Conservation (phyloP, 2,329 filamentous ascomycete genomes). For the Calonectria pseudoturangicola region DNA sequence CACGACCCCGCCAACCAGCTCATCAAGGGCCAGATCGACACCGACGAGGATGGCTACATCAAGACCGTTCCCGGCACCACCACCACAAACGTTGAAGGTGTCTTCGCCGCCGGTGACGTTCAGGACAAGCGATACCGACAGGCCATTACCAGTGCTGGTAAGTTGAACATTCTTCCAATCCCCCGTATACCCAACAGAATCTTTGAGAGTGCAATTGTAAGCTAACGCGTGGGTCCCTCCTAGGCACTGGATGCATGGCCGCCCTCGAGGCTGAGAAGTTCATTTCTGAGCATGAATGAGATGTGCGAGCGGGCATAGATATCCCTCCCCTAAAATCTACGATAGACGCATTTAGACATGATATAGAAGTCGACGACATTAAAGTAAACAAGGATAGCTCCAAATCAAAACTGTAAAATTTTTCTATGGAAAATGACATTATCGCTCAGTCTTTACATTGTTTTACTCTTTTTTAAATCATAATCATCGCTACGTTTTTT, state of each 20-base stretch:
- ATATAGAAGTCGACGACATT: slow-evolving; percentile 41
- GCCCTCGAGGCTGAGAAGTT: slow-evolving; percentile 97
- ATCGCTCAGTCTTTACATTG: slow-evolving; percentile 33
- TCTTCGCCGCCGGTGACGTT: slow-evolving; percentile 97
- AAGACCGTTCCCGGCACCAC: slow-evolving; percentile 92
- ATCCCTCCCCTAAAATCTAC: slow-evolving; percentile 43
- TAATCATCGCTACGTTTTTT: slow-evolving; percentile 21
- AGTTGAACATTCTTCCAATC: slow-evolving; percentile 58
- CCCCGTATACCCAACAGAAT: background rate
- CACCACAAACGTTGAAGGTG: slow-evolving; percentile 90
- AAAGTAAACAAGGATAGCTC: slow-evolving; percentile 33
- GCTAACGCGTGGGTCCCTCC: slow-evolving; percentile 14
- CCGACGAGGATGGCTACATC: slow-evolving; percentile 93
- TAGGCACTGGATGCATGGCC: slow-evolving; percentile 94
- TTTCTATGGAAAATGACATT: slow-evolving; percentile 25
- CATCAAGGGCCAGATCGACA: slow-evolving; percentile 92
- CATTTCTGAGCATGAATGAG: slow-evolving; percentile 82
- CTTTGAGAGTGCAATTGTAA: background rate
- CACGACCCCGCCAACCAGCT: slow-evolving; percentile 95
- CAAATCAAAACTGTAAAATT: slow-evolving; percentile 41
- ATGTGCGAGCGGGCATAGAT: slow-evolving; percentile 41
- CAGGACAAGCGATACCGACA: slow-evolving; percentile 99
- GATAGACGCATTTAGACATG: slow-evolving; percentile 50
- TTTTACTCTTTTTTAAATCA: slow-evolving; percentile 27
- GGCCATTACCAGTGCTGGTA: slow-evolving; percentile 97